Evolutionary conservation across 805 yeast species (phyloP).

Genomic region (Myxozyma kluyveri): DNA sequence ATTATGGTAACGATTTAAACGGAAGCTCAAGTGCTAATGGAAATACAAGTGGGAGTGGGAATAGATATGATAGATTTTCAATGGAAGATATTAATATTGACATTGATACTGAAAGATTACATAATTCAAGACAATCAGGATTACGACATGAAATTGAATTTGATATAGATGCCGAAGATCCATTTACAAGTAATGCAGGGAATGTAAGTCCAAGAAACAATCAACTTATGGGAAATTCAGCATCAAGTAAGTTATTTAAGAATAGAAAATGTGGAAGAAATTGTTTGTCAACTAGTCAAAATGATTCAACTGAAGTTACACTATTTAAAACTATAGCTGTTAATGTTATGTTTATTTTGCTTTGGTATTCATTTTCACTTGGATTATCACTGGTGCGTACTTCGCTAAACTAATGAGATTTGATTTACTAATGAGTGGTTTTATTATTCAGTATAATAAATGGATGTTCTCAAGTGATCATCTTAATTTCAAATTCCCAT

Average conservation of each 20-base stretch:
- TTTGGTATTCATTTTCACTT: constrained; percentile 40
- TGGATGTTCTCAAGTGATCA: constrained; percentile 90
- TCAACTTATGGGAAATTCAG: not conserved
- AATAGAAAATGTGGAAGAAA: not conserved
- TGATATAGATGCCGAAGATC: constrained; percentile 26
- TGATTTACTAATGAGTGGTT: not conserved
- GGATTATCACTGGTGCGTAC: constrained; percentile 36
- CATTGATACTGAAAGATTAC: no score
- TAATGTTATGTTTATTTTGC: constrained; percentile 19
- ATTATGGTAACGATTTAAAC: constrained; percentile 2
- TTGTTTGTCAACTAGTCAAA: not conserved
- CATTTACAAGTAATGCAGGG: constrained; percentile 16
- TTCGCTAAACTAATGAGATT: no score
- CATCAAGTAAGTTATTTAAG: not conserved
- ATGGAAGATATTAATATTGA: no score
- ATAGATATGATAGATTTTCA: no score
- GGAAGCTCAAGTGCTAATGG: no score
- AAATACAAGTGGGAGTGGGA: no score
- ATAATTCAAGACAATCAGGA: no score
- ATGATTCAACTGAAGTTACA: constrained; percentile 9
- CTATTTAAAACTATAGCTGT: constrained; percentile 15
- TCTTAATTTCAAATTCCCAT: constrained; percentile 76
- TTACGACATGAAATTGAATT: constrained; percentile 16
- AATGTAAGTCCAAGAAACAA: not conserved
- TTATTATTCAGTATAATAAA: constrained; percentile 69